Conservation (phyloP, 2,329 filamentous ascomycete species). For the Chrysoporthe deuterocubensis region DNA sequence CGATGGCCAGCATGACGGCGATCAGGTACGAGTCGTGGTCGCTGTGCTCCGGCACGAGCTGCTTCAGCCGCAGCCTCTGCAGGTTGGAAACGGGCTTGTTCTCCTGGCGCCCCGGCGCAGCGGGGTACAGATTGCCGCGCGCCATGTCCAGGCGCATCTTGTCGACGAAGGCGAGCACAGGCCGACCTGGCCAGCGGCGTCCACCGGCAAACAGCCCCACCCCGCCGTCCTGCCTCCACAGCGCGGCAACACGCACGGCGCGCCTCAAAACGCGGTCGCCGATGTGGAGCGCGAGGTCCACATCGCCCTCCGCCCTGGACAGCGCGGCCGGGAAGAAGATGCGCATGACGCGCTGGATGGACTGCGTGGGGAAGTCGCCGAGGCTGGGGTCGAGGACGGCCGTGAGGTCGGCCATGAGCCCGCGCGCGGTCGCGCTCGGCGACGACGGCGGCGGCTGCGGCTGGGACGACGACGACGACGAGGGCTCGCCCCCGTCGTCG, state of each 20-base stretch:
- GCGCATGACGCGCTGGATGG: constrained; percentile 49
- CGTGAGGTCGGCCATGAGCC: constrained; percentile 49
- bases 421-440: constrained; percentile 30
- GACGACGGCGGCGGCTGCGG: no score
- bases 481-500: constrained; percentile 32
- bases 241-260: constrained; percentile 51
- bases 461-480: no score
- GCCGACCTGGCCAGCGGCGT: constrained; percentile 31
- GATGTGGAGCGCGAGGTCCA: constrained; percentile 54
- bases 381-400: constrained; percentile 44
- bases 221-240: constrained; percentile 50
- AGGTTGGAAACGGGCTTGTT: constrained; percentile 55
- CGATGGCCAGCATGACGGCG: constrained; percentile 59
- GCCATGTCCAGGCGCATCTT: constrained; percentile 50
- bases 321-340: constrained; percentile 47
- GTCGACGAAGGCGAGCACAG: constrained; percentile 53
- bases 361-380: constrained; percentile 42
- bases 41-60: constrained; percentile 50
- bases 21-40: constrained; percentile 59
- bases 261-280: constrained; percentile 50
- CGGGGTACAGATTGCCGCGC: constrained; percentile 52
- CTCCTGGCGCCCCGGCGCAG: constrained; percentile 42
- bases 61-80: constrained; percentile 51
- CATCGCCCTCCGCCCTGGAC: constrained; percentile 36
- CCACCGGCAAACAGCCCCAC: constrained; percentile 14